Conservation (phyloP, 164 flowering plant genomes). For the Stephania cephalantha region DNA sequence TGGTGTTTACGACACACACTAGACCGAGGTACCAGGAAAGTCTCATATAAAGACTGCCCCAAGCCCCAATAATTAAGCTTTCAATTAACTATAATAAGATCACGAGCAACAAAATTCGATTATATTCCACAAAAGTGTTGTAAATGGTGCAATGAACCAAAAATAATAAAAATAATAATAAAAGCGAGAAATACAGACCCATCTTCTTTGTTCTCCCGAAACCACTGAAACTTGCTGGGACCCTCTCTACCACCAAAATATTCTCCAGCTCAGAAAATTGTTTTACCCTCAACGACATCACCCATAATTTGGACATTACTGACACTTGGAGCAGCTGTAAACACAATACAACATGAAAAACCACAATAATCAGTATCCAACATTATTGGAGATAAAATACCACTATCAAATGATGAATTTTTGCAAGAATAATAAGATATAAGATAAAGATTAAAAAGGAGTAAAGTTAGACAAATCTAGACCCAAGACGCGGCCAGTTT, state of each 20-base stretch:
- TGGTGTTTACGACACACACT: too few species aligned
- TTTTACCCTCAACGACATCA: conserved; percentile 72
- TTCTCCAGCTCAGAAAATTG: conserved; percentile 64
- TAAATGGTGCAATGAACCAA: not conserved
- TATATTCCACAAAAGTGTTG: not conserved
- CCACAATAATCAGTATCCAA: conserved; percentile 6
- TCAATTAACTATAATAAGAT: not conserved
- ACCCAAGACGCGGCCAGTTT: too few species aligned
- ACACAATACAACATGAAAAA: conserved; percentile 13
- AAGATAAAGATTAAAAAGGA: not conserved
- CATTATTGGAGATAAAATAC: not conserved
- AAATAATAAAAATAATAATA: not conserved
- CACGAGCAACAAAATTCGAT: not conserved
- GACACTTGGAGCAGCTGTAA: conserved; percentile 88
- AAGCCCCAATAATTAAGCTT: too few species aligned
- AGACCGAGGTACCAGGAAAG: too few species aligned
- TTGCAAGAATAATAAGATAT: not conserved
- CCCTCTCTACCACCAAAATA: conserved; percentile 99
- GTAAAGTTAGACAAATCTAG: not conserved
- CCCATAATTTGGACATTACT: conserved; percentile 68
- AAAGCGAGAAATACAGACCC: conserved; percentile 48
- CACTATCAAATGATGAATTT: not conserved
- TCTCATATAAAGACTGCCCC: too few species aligned
- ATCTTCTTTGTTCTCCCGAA: conserved; percentile 62
- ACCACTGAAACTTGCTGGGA: conserved; percentile 96